Conservation (phyloP, 345 rosid species). For the Eucalyptus cladocalyx region DNA sequence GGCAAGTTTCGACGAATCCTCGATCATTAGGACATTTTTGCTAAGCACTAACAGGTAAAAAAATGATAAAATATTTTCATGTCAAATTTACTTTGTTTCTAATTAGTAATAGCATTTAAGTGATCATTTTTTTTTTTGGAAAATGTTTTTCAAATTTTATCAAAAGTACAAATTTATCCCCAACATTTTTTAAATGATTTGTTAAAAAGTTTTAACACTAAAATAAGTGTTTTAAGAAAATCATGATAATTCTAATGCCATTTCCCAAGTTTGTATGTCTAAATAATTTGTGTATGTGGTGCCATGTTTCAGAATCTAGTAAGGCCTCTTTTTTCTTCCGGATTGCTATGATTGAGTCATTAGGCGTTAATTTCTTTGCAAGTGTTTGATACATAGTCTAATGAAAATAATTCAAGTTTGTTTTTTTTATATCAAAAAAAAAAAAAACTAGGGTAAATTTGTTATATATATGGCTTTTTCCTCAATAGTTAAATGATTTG, state of each 20-base stretch:
- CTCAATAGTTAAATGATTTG: too few species aligned
- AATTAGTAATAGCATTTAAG: rapidly evolving
- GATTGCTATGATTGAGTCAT: not conserved
- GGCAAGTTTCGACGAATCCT: too few species aligned
- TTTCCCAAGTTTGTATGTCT: not conserved
- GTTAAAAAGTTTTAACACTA: rapidly evolving
- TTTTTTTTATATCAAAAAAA: too few species aligned
- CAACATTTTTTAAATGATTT: too few species aligned
- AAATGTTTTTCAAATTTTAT: too few species aligned
- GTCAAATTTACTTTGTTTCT: rapidly evolving
- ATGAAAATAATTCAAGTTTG: not conserved
- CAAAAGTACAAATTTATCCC: too few species aligned
- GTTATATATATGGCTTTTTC: too few species aligned
- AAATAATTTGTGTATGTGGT: not conserved
- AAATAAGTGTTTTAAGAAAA: rapidly evolving
- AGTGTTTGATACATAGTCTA: not conserved
- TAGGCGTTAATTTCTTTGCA: rapidly evolving
- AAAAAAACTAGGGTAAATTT: too few species aligned
- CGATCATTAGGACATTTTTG: not conserved
- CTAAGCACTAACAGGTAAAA: rapidly evolving
- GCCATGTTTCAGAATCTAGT: rapidly evolving
- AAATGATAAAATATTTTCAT: not conserved
- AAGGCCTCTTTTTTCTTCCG: rapidly evolving
- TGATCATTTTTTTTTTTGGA: not conserved
- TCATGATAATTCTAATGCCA: not conserved